Base-by-base conservation (phyloP, 371 early-diverging fungal species). In the Blakeslea trispora region DNA sequence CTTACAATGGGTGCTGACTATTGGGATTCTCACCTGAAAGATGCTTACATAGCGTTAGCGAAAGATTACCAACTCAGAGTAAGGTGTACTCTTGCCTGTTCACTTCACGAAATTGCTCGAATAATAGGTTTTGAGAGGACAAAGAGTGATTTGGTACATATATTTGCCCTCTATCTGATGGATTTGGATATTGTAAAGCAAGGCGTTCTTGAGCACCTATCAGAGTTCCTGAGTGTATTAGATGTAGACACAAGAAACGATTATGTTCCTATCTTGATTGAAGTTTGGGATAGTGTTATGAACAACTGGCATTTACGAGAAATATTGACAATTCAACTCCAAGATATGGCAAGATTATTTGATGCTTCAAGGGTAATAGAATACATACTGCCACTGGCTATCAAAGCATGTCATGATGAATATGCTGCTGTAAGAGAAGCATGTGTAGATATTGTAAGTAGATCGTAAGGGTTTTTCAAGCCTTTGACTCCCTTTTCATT, bases 121-220 rank as follows among this genome's bases (percentile, higher is more conserved):
- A 71, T 81, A 17, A 67, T 81, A 35, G 81, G 81, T 3, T 73
- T 79, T 2, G 79, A 77, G n/a, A 55, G 73, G 7, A 74, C 81
- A 0, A 79, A 79, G 48, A 70, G 77, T 0, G 81, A 81, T 61
- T 53, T 81, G 13, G 79, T 75, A 0, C 61, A 74, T 42, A 79
- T 77, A 0, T 81, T 81, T 59, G 74, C 81, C 0, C 57, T 77
- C 18, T 81, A 77, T 28, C 58, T 81, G 3, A 65, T 72, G 63
- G 81, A 79, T n/a, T 51, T 79, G 53, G 79, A 79, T 44, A 74
- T 77, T 31, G 79, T 81, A 54, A 77, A 75, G 28, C 71, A 77
- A 39, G 79, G 79, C 14, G 77, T 79, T 0, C 32, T 81, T 40
- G 74, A 74, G 14, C 79, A 79, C 52, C 51, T 77, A 31, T 72